Evolutionary conservation across 2,329 filamentous ascomycete species (phyloP).

Genomic region (Verruconis gallopava): DNA sequence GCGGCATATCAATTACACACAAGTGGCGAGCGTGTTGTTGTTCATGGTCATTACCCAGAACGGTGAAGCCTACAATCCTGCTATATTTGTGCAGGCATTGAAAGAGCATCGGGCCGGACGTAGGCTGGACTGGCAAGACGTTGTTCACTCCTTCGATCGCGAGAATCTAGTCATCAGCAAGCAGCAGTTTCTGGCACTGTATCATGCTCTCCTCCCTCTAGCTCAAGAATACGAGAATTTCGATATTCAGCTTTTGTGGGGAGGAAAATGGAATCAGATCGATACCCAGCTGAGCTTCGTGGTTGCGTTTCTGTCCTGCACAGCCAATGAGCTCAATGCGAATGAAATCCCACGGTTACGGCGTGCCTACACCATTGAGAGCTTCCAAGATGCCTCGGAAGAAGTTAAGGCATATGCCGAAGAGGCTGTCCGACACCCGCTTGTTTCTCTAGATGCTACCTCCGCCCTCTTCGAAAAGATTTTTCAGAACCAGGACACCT

Average conservation of each 20-base stretch:
- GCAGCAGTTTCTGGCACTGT: slow-evolving; percentile 68
- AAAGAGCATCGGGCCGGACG: slow-evolving; percentile 42
- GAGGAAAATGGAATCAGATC: slow-evolving; percentile 71
- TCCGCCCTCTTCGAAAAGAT: slow-evolving; percentile 52
- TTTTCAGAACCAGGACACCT: slow-evolving; percentile 44
- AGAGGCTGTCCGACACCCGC: slow-evolving; percentile 65
- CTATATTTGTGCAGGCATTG: slow-evolving; percentile 50
- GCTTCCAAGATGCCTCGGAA: slow-evolving; percentile 48
- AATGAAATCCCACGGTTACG: slow-evolving; percentile 72
- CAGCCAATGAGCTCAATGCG: slow-evolving; percentile 64
- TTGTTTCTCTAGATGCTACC: slow-evolving; percentile 78
- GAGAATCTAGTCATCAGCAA: slow-evolving; percentile 62
- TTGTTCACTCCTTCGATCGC: slow-evolving; percentile 71
- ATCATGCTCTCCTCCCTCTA: slow-evolving; percentile 62
- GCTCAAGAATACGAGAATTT: slow-evolving; percentile 51
- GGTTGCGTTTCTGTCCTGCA: slow-evolving; percentile 68
- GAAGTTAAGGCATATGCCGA: slow-evolving; percentile 47
- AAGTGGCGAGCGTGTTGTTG: slow-evolving; percentile 69
- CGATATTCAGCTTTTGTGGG: slow-evolving; percentile 83
- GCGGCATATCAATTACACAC: slow-evolving; percentile 62
- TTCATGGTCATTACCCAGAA: slow-evolving; percentile 51
- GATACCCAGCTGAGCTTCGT: slow-evolving; percentile 92
- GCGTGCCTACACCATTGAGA: slow-evolving; percentile 56
- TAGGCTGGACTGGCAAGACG: slow-evolving; percentile 51
- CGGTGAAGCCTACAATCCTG: slow-evolving; percentile 52